Base-by-base conservation (phyloP, 2,329 filamentous ascomycete species). In the Pestalotiopsis sp. region DNA sequence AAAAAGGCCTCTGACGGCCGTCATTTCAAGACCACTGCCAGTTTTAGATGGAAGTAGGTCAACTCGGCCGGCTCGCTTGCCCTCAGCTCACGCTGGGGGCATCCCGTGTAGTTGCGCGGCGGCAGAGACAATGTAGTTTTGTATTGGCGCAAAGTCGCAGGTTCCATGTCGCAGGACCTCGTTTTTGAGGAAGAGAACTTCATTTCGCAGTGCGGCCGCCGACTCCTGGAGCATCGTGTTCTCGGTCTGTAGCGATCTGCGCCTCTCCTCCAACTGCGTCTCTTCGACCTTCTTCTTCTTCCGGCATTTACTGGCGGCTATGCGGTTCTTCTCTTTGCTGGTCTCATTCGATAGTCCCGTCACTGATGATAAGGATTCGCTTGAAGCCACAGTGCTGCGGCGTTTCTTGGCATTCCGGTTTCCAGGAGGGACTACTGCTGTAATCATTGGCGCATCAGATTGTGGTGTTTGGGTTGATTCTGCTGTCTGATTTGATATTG, bases 211-310 rank as follows among this genome's bases (percentile, higher is more conserved):
- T 5, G 45, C 39, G 11, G 31, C 20, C 12, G 49, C 52, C 45
- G 61, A 58, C 31, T 65, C 49, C 4, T 31, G 9, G 7, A 68
- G 61, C 2, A 68, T 61, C 9, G 36, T 27, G 9, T 59, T 39
- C 23, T 68, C 45, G 2, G 45, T n/a, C 36, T 65, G 17, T 13
- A 68, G 23, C 23, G 41, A 12, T 13, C 61, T 23, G n/a, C 49
- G 27, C 5, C 52, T 25, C 61, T 68, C 61, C 17, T 65, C 61
- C 12, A 68, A 4, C 2, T 23, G 12, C 3, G 23, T 31, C 52
- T 68, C 67, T 39, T 68, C 67, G 2, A 12, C 17, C 49, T 68
- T 68, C 52, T 68, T 68, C 58, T 68, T 68, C 14, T 52, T 41
- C 2, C 67, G 67, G 52, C 67, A 68, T 62, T 68, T 68, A 23